Percentiles rank a stretch among this genome's conserved stretches.
Conservation (phyloP, 805 yeast species). For the Ogataea minuta region DNA sequence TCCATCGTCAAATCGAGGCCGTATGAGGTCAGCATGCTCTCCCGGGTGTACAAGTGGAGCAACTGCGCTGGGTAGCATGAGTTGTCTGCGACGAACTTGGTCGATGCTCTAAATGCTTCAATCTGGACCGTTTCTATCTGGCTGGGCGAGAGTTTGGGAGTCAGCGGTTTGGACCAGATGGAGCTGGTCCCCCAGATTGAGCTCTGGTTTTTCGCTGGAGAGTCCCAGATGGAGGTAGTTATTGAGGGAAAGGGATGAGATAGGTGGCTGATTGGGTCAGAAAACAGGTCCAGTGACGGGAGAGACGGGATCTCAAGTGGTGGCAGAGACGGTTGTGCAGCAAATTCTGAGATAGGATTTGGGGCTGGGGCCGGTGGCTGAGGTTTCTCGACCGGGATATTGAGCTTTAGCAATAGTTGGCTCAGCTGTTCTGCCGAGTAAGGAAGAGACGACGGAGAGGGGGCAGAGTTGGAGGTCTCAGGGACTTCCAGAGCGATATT, state of each 20-base stretch:
- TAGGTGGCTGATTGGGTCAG: slow-evolving; percentile 6
- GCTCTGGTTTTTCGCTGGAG: slow-evolving; percentile 7
- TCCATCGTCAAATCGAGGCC: slow-evolving; percentile 36
- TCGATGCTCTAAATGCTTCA: slow-evolving; percentile 42
- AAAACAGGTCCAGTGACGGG: slow-evolving; percentile 17
- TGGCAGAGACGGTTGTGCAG: neutral
- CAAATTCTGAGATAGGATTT: neutral
- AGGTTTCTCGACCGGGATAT: slow-evolving; percentile 4
- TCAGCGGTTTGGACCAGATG: slow-evolving; percentile 17
- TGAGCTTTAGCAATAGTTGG: slow-evolving; percentile 16
- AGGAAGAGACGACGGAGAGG: slow-evolving; percentile 3
- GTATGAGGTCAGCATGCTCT: slow-evolving; percentile 35
- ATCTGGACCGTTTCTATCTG: slow-evolving; percentile 40
- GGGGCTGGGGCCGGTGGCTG: neutral
- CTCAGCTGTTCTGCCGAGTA: slow-evolving; percentile 20
- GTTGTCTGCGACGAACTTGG: slow-evolving; percentile 32
- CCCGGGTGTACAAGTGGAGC: slow-evolving; percentile 33
- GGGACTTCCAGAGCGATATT: neutral
- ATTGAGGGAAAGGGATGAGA: slow-evolving; percentile 14
- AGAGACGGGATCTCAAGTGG: slow-evolving; percentile 1
- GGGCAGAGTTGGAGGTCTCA: neutral
- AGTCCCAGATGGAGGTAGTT: slow-evolving; percentile 13
- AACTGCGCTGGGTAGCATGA: slow-evolving; percentile 22
- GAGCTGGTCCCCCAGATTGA: slow-evolving; percentile 27
- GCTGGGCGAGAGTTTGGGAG: slow-evolving; percentile 7